Conservation (phyloP, 176 grass and related monocot genomes). For the Stipa capillata region DNA sequence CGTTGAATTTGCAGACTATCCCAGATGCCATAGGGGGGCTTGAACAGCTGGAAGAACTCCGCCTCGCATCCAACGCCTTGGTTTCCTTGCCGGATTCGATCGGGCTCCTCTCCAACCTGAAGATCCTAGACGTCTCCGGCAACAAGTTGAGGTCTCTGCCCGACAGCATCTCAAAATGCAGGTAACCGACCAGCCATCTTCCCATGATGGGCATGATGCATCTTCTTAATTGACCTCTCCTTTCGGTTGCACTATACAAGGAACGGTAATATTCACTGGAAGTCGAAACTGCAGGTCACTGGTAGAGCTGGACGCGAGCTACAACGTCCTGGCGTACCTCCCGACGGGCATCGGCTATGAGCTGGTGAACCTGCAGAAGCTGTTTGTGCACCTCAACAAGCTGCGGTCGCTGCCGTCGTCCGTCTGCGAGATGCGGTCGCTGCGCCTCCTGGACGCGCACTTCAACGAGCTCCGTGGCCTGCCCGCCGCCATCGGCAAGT, state of each 20-base stretch:
- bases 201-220: too few species aligned
- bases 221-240: too few species aligned
- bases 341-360: slow-evolving; percentile 79
- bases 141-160: slow-evolving; percentile 78
- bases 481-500: slow-evolving; percentile 57
- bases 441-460: slow-evolving; percentile 69
- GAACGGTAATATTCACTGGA: not conserved
- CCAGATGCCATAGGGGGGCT: slow-evolving; percentile 70
- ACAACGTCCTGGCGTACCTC: slow-evolving; percentile 72
- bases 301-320: slow-evolving; percentile 74
- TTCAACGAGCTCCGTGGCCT: slow-evolving; percentile 79
- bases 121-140: slow-evolving; percentile 78
- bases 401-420: slow-evolving; percentile 76
- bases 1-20: slow-evolving; percentile 22
- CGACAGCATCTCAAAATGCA: slow-evolving; percentile 86
- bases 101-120: slow-evolving; percentile 67
- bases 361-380: slow-evolving; percentile 44
- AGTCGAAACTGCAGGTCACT: slow-evolving; percentile 36
- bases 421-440: slow-evolving; percentile 63
- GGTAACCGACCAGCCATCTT: slow-evolving; percentile 21
- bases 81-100: slow-evolving; percentile 61
- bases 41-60: slow-evolving; percentile 64
- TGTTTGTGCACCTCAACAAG: slow-evolving; percentile 87
- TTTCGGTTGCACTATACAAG: not conserved
- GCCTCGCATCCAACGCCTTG: slow-evolving; percentile 53